Evolutionary conservation across 345 rosid genomes (phyloP).

Genomic region (Combretum micranthum): DNA sequence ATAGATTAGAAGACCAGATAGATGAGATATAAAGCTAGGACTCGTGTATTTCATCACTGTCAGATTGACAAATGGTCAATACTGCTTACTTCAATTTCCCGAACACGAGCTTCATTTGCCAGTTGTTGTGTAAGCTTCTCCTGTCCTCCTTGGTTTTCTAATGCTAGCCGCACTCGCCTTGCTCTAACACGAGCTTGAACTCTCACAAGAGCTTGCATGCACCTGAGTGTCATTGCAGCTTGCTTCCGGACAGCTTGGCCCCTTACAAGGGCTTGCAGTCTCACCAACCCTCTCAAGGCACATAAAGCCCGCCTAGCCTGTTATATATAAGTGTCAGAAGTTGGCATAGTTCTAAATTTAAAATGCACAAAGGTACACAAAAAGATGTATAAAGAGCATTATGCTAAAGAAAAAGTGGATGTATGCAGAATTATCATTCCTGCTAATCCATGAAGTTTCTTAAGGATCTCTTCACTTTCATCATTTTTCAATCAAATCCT

Average conservation of each 20-base stretch:
- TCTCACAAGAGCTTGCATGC: slow-evolving; percentile 12
- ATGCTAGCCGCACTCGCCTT: slow-evolving; percentile 75
- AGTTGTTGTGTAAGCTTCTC: slow-evolving; percentile 65
- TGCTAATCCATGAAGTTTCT: too few species aligned
- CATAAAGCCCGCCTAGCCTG: slow-evolving; percentile 12
- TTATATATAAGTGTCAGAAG: too few species aligned
- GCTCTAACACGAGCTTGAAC: slow-evolving; percentile 58
- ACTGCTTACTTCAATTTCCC: slow-evolving; percentile 64
- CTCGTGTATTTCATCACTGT: too few species aligned
- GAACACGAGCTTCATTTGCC: slow-evolving; percentile 59
- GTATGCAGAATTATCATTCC: too few species aligned
- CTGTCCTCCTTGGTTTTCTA: slow-evolving; percentile 67
- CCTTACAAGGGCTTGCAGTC: slow-evolving; percentile 12
- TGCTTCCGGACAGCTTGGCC: slow-evolving; percentile 12
- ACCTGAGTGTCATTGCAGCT: slow-evolving; percentile 6
- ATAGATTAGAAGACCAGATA: too few species aligned
- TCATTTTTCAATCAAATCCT: too few species aligned
- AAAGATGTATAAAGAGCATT: too few species aligned
- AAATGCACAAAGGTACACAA: too few species aligned
- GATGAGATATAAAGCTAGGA: too few species aligned
- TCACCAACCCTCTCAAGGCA: slow-evolving; percentile 15
- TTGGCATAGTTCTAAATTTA: too few species aligned
- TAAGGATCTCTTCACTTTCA: too few species aligned
- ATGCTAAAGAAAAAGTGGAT: too few species aligned
- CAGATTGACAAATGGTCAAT: background rate